phyloP scores from a whole-genome alignment of 306 rosid species.

The Vigna mungo region DNA sequence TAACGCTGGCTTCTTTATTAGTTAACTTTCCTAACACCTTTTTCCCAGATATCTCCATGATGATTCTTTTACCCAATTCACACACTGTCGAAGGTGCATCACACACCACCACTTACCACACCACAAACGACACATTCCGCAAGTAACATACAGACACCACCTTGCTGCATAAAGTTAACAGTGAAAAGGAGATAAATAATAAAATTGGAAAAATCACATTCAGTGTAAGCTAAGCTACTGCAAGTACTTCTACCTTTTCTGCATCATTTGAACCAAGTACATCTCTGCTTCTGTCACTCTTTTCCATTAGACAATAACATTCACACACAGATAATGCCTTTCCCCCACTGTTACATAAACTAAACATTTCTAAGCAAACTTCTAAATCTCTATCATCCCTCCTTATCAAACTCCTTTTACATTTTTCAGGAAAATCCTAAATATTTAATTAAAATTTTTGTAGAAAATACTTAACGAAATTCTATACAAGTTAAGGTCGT shows the following conservation, averaged over 20 bases:
- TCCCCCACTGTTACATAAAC: not conserved
- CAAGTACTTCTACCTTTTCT: not conserved
- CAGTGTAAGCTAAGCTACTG: conserved; percentile 6
- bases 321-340: conserved; percentile 7
- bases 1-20: not conserved
- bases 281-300: not conserved
- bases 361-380: too few species aligned
- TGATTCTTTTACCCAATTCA: conserved; percentile 38
- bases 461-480: too few species aligned
- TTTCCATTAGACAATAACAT: conserved; percentile 29
- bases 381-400: too few species aligned
- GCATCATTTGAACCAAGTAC: conserved; percentile 22
- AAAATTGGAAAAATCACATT: not conserved
- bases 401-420: too few species aligned
- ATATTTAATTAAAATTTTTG: too few species aligned
- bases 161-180: conserved; percentile 32
- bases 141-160: not conserved
- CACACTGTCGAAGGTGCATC: not conserved
- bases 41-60: conserved; percentile 43
- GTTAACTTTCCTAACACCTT: conserved; percentile 10
- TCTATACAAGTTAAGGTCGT: not conserved
- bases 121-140: not conserved
- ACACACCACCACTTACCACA: not conserved
- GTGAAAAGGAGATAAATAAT: not conserved
- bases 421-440: too few species aligned